Percentiles rank a stretch among this genome's conserved stretches.
These are phyloP conservation scores for Blastobotrys robertii DNA, from an alignment of 805 yeast genomes.

Conservation along the genomic window DNA sequence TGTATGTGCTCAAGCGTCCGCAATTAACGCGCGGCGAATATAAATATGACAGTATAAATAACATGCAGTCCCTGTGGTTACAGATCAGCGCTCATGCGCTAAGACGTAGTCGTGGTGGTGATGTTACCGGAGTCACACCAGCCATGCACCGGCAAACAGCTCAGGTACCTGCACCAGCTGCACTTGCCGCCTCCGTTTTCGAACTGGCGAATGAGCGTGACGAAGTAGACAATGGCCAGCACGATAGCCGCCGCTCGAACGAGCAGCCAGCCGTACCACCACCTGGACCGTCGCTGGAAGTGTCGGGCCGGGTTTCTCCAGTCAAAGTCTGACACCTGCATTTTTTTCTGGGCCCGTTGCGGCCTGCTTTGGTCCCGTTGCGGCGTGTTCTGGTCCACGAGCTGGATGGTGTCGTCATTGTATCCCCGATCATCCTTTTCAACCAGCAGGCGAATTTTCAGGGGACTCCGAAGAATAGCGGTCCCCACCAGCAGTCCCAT, in stretches of 20 bases:
- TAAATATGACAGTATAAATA: no score
- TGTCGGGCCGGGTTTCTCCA: conserved; percentile 15
- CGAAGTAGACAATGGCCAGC: conserved; percentile 42
- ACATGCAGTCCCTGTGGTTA: not conserved
- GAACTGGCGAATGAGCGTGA: conserved; percentile 39
- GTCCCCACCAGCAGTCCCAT: conserved; percentile 46
- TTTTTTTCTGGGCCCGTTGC: conserved; percentile 9
- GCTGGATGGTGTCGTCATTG: not conserved
- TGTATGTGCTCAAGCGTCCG: no score
- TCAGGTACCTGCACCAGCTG: conserved; percentile 64
- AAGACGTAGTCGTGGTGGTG: conserved; percentile 9
- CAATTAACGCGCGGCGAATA: no score
- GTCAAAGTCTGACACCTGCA: conserved; percentile 17
- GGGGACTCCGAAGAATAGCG: conserved; percentile 47
- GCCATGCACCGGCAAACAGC: conserved; percentile 58
- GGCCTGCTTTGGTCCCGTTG: conserved; percentile 3
- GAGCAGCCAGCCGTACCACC: conserved; percentile 44
- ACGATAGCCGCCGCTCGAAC: conserved; percentile 38
- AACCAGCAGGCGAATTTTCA: conserved; percentile 14
- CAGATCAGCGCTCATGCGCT: not conserved
- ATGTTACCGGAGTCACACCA: conserved; percentile 53
- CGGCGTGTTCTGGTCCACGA: not conserved
- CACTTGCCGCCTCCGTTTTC: conserved; percentile 43
- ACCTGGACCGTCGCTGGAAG: conserved; percentile 18
- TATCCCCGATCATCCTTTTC: not conserved